phyloP scores from a whole-genome alignment of 768 basidiomycete species.

The Trametes sanguinea region DNA sequence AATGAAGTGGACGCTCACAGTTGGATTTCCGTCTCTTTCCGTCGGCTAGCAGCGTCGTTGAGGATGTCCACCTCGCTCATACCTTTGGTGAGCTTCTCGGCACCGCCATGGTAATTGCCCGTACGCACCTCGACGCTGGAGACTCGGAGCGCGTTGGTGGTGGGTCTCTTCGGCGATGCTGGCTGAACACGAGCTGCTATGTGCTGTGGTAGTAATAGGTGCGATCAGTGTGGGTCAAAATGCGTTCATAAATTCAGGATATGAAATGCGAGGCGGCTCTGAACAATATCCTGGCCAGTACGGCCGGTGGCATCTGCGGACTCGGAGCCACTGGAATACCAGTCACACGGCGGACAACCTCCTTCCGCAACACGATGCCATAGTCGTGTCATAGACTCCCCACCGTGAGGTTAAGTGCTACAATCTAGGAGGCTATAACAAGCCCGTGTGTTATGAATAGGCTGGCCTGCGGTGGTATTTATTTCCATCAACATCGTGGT shows the following conservation, averaged over 20 bases:
- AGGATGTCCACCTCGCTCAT: conserved; percentile 23
- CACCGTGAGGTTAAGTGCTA: no score
- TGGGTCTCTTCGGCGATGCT: conserved; percentile 24
- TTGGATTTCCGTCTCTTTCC: no score
- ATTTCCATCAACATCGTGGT: no score
- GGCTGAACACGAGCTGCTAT: conserved; percentile 21
- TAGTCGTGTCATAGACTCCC: no score
- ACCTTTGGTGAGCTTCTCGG: conserved; percentile 19
- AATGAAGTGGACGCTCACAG: no score
- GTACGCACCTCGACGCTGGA: conserved; percentile 25
- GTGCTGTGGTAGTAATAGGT: neutral
- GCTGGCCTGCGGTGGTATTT: no score
- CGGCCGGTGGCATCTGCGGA: conserved; percentile 21
- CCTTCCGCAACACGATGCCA: no score
- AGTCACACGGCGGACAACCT: no score
- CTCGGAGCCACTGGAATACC: no score
- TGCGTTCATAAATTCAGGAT: neutral
- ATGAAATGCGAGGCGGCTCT: conserved; percentile 21
- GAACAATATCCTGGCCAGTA: conserved; percentile 20
- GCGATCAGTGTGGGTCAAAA: neutral
- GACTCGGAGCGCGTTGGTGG: conserved; percentile 11
- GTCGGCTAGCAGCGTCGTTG: conserved; percentile 15
- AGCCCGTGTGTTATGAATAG: no score
- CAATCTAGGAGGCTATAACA: no score
- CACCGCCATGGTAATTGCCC: conserved; percentile 17